Evolutionary conservation across 2,329 filamentous ascomycete genomes (phyloP), one percentile per base, ranked within the genome.

Genomic region (Exutisphaerella laricina): DNA sequence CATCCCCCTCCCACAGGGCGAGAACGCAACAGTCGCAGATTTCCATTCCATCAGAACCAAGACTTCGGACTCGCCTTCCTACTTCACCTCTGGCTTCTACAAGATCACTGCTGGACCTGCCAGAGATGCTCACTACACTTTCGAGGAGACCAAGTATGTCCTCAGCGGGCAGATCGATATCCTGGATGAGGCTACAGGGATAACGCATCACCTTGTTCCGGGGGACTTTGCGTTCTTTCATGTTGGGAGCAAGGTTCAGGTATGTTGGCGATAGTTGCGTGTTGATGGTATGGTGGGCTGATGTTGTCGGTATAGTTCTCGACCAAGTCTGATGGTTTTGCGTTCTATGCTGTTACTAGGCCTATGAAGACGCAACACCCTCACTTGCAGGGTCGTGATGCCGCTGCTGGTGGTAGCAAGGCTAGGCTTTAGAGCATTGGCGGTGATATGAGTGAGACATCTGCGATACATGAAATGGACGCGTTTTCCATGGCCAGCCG

Each of bases 211-310:
- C 18, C 22, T 54, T 10, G 51, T 54, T 2, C 31, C 46, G 4
- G 51, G 49, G 20, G 51, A 54, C 21, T 54, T 49, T 30, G 51
- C 51, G 16, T 54, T 54, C 51, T 54, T 54, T 36, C 47, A 49
- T 18, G 41, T 54, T 21, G 49, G 46, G 7, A 40, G 35, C 8
- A 54, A 51, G 30, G 51, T 52, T 8, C 28, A 48, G 42, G 39
- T 41, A 25, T 14, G 39, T 32, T n/a, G 14, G 14, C n/a, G n/a
- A n/a, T n/a, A n/a, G n/a, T n/a, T n/a, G n/a, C n/a, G n/a, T n/a
- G n/a, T n/a, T n/a, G n/a, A n/a, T n/a, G 42, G 39, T 41, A 25
- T 14, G 39, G 22, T n/a, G 14, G 14, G 18, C 16, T 35, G 32
- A 35, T 20, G 5, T 8, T 17, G 13, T 41, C 3, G 12, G 18